phyloP scores from a whole-genome alignment of 768 basidiomycete genomes.

The Lentinula sp. region DNA sequence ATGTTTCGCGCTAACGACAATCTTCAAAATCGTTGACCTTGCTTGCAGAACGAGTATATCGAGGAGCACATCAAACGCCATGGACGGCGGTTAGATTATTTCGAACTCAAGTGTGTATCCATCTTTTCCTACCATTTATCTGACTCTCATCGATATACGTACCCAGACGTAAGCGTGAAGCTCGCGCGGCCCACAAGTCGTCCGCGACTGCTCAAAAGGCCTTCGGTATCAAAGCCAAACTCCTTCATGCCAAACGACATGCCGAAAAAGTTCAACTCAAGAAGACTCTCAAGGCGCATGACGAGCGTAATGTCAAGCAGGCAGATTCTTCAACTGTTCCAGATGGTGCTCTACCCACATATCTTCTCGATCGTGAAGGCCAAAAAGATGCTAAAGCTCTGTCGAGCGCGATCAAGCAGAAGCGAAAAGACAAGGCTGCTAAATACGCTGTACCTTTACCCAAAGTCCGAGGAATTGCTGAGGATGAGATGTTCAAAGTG shows the following conservation, averaged over 20 bases:
- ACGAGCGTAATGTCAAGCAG: slow-evolving; percentile 97
- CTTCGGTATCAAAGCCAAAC: slow-evolving; percentile 95
- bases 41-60: slow-evolving; percentile 90
- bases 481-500: slow-evolving; percentile 99
- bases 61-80: slow-evolving; percentile 98
- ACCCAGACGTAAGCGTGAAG: slow-evolving; percentile 73
- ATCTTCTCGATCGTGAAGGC: slow-evolving; percentile 95
- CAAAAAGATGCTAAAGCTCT: slow-evolving; percentile 97
- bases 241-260: slow-evolving; percentile 95
- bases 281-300: slow-evolving; percentile 99
- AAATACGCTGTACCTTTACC: slow-evolving; percentile 97
- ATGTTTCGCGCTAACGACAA: not conserved
- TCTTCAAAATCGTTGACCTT: not conserved
- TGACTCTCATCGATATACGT: not conserved
- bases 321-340: slow-evolving; percentile 77
- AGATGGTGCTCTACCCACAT: slow-evolving; percentile 91
- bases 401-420: slow-evolving; percentile 94
- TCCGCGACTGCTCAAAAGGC: slow-evolving; percentile 89
- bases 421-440: slow-evolving; percentile 97
- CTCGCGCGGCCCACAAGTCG: slow-evolving; percentile 67
- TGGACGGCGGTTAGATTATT: slow-evolving; percentile 93
- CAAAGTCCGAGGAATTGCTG: slow-evolving; percentile 95
- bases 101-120: slow-evolving; percentile 79
- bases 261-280: slow-evolving; percentile 98
- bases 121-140: slow-evolving; percentile 4